Evolutionary conservation across 108 stramenopile genomes (phyloP).

Genomic region (Pseudonitzschia multiseries): DNA sequence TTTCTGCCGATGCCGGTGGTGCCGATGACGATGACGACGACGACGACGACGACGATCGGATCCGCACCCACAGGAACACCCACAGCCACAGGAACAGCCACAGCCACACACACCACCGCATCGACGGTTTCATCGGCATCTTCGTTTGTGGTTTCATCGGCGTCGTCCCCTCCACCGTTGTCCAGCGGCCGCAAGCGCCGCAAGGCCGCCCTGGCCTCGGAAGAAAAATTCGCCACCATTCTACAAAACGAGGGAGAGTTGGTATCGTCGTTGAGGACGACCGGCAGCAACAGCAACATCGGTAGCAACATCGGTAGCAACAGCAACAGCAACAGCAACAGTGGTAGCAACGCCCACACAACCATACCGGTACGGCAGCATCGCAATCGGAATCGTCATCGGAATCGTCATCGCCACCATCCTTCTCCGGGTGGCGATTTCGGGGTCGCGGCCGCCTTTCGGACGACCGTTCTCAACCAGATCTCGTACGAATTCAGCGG

Average conservation of each 20-base stretch:
- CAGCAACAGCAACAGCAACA: neutral
- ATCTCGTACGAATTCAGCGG: slow-evolving; percentile 70
- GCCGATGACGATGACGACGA: neutral
- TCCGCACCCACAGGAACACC: slow-evolving; percentile 1
- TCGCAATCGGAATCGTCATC: no score
- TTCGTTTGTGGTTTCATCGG: neutral
- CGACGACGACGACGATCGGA: neutral
- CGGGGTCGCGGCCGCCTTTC: slow-evolving; percentile 7
- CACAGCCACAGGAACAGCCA: neutral
- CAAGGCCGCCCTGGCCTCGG: slow-evolving; percentile 26
- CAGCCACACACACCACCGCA: no score
- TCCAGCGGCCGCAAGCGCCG: slow-evolving; percentile 5
- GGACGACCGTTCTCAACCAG: slow-evolving; percentile 55
- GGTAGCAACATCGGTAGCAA: no score
- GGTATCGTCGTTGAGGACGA: no score
- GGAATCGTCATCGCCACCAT: no score
- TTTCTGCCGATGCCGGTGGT: neutral
- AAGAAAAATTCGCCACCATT: slow-evolving; percentile 23
- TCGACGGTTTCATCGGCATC: no score
- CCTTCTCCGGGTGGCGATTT: no score
- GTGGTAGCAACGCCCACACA: neutral
- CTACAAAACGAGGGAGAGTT: neutral
- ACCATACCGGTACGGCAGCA: no score
- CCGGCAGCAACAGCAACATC: neutral
- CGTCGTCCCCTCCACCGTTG: neutral